A percentile compares a stretch with the other conserved stretches of the same genome.
Conservation (phyloP, 352 stramenopile genomes). For the Globisporangium perplexum region DNA sequence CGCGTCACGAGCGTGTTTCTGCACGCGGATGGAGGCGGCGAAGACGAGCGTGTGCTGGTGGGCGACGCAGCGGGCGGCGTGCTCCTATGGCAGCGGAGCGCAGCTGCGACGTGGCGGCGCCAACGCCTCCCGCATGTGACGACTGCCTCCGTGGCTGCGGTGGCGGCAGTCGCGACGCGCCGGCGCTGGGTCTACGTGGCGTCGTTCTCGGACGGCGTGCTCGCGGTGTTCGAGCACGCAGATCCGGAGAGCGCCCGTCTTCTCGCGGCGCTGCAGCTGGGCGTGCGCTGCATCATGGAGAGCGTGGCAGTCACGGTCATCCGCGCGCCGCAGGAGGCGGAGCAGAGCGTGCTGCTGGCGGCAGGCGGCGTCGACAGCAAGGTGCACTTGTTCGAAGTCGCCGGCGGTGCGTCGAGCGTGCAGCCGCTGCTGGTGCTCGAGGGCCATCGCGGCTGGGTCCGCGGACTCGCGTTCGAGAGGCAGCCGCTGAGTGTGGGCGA, state of each 20-base stretch:
- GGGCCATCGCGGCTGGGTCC: conserved; percentile 67
- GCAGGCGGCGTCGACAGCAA: conserved; percentile 65
- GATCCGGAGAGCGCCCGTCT: conserved; percentile 3
- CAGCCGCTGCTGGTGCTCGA: conserved; percentile 35
- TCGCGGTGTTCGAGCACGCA: conserved; percentile 26
- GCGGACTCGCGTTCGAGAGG: conserved; percentile 46
- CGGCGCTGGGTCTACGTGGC: conserved; percentile 29
- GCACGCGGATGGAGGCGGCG: conserved; percentile 3
- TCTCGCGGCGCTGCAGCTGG: conserved; percentile 21
- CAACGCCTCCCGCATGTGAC: conserved; percentile 10
- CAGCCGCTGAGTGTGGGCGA: neutral
- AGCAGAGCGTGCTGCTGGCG: conserved; percentile 41
- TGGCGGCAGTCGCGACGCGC: conserved; percentile 23
- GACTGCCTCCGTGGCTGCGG: conserved; percentile 31
- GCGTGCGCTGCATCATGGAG: conserved; percentile 53
- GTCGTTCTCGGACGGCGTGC: conserved; percentile 41
- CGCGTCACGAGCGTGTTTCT: conserved; percentile 45
- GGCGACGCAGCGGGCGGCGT: conserved; percentile 58
- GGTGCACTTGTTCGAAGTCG: conserved; percentile 57
- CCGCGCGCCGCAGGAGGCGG: neutral
- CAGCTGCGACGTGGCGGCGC: conserved; percentile 9
- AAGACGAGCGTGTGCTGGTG: conserved; percentile 30
- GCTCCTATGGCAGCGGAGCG: conserved; percentile 35
- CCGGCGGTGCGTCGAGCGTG: conserved; percentile 7
- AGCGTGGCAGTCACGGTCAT: conserved; percentile 24